Evolutionary conservation across 805 yeast species (phyloP), one percentile per base, ranked within the genome.

Genomic region (Vanderwaltozyma verrucispora): DNA sequence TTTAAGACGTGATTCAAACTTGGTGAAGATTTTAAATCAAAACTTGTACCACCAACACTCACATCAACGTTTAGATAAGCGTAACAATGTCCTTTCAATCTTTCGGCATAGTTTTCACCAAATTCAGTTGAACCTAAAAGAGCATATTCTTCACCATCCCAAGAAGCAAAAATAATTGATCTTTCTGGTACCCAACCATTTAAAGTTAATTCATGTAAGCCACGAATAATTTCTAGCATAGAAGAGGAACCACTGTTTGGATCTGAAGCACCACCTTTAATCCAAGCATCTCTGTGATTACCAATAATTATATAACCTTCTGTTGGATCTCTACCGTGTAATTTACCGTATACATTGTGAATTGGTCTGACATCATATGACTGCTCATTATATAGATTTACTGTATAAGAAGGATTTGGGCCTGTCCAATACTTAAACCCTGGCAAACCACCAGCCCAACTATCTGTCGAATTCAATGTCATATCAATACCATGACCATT

Each of bases 271-370:
- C 96, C 96, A 47, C 64, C 71, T 44, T 87, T 76, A 23, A 77
- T 64, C 92, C 89, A 83, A 1, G 94, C 66, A 53, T 87, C 96
- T 46, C 96, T 65, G 5, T 81, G 73, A 1, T 95, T 87, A 1
- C 95, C 95, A 39, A 89, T 73, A 3, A 88, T 65, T 6, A 89
- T 62, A 0, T 83, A 84, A 45, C 74, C 71, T 19, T 75, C 83
- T 16, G 67, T 62, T 57, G 84, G 94, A 53, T 88, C 96, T 32
- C 77, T 63, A 12, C 96, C 96, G 25, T 71, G 68, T 16, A 88
- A 74, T 31, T 77, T 72, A 2, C 89, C 95, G 24, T 85, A 54
- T 2, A 88, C 75, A 52, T 87, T 85, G 83, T 92, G 77, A 3
- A 81, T 64, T 14, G 74, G 73, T 46, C 75, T 64, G 45, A 77